Evolutionary conservation across 179 eudicot genomes (phyloP), one percentile per base, ranked within the genome.

Genomic region (Silene noctiflora): DNA sequence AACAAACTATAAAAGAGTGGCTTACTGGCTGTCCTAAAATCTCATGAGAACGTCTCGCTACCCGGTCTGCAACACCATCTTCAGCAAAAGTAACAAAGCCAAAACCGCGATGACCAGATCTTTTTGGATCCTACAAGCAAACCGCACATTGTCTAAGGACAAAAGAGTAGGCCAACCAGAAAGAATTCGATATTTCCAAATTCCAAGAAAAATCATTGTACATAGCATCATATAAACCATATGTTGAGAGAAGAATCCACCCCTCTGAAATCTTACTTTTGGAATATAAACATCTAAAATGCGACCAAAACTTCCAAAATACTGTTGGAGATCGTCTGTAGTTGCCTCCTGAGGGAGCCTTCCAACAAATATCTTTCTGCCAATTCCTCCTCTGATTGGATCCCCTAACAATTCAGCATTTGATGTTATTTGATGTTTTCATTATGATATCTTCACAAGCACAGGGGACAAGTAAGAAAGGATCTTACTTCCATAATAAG

Each of bases 71-170:
- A 87, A 88, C 97, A 75, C 98, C 97, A 73, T 89, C 97, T 62
- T 96, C 98, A 78, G 96, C 86, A 84, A 93, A 96, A 76, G 99
- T 96, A 67, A 96, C 99, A 84, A 96, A 94, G 72, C 99, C 99
- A 83, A 96, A 96, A 71, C 99, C 99, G 55, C 99, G 87, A 75
- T 96, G 99, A 71, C 98, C 99, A 76, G 92, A 78, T 87, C 96
- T 87, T 87, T 87, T 96, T 11, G 99, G 96, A 80, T 96, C 99
- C 99, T 96, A 78, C 64, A 83, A 71, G 10, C 39, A 42, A 67
- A 29, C 53, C 39, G 60, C 3, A 59, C 5, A 16, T 51, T 24
- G 27, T 73, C 48, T 69, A 76, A 17, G 64, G n/a, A 69, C 58
- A 76, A 76, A 17, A 69, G 33, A 69, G 56, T 6, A 22, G 46